Base-by-base conservation (phyloP, 2,329 filamentous ascomycete species). In the Botrytis byssoidea region DNA sequence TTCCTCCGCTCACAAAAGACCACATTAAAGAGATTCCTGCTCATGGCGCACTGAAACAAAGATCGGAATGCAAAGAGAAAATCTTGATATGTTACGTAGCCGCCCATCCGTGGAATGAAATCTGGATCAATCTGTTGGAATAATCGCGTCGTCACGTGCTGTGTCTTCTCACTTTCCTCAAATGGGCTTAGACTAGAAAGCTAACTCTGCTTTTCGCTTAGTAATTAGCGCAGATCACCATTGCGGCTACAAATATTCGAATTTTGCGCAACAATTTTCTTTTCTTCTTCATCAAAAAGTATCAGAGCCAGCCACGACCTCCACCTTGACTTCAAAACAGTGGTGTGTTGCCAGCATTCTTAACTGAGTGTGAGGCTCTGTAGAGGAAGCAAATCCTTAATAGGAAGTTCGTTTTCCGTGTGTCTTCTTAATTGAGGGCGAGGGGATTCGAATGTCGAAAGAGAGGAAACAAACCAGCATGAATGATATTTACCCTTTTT, bases 341-440 rank as follows among this genome's bases (percentile, higher is more conserved):
- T 89, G 88, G 85, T 85, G 87, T 83, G 89, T 91, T 92, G 90
- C 90, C 90, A 91, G 89, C 86, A 85, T 83, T 83, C 83, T 81
- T 76, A 79, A 64, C 69, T 77, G 82, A 84, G 84, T 85, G 85
- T 85, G 85, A 86, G 87, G 88, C 84, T 89, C 88, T 88, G 88
- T 84, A 91, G 89, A 92, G 82, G 74, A 84, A 81, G 77, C 77
- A 75, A 78, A 83, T 80, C 86, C 86, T 83, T 83, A 85, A 89
- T 91, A 92, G 90, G 90, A 92, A 92, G 89, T 91, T 89, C 86
- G 84, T 84, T 85, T 86, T 86, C 86, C 89, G 88, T 87, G 88
- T 84, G 88, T 91, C 88, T 84, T 90, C 89, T 92, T 90, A 76
- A 87, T 81, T 91, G 89, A 90, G 87, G 88, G 89, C 89, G 88